Conservation (phyloP, 495 filamentous ascomycete genomes). For the Pseudevernia furfuracea region DNA sequence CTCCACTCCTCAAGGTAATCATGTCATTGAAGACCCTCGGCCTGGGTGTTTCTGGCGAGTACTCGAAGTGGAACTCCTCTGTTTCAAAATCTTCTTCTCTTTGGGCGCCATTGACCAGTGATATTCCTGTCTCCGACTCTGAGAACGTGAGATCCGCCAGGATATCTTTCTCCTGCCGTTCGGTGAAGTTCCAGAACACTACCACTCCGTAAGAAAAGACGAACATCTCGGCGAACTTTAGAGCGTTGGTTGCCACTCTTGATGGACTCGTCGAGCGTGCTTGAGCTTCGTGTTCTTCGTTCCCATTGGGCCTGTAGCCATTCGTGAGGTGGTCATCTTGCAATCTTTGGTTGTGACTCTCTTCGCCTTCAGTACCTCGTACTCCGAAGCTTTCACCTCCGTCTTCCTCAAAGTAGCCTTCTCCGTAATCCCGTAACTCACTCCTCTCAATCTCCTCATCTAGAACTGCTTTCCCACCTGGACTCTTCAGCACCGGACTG, state of each 20-base stretch:
- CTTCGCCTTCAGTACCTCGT: constrained; percentile 27
- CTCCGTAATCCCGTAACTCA: constrained; percentile 80
- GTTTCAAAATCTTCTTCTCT: constrained; percentile 89
- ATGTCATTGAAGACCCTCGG: constrained; percentile 97
- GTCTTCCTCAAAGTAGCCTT: constrained; percentile 67
- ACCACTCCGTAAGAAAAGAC: constrained; percentile 96
- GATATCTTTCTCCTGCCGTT: constrained; percentile 91
- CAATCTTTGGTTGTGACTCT: constrained; percentile 28
- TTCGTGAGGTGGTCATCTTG: constrained; percentile 26
- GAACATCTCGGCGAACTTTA: constrained; percentile 89
- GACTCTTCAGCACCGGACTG: constrained; percentile 82
- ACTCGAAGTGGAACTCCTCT: constrained; percentile 96
- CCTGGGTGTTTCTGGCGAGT: constrained; percentile 71
- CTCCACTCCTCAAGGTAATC: constrained; percentile 89
- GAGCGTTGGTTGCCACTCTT: constrained; percentile 54
- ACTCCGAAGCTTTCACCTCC: constrained; percentile 38
- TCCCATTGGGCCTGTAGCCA: constrained; percentile 18
- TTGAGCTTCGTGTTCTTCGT: constrained; percentile 16
- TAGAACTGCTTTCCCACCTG: constrained; percentile 83
- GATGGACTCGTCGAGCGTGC: constrained; percentile 33
- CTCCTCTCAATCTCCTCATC: constrained; percentile 96
- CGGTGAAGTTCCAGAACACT: constrained; percentile 98
- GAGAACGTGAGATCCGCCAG: constrained; percentile 93
- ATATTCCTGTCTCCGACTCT: constrained; percentile 48
- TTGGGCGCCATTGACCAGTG: constrained; percentile 61